Evolutionary conservation across 768 basidiomycete genomes (phyloP), one percentile per base, ranked within the genome.

Genomic region (Asterophora parasitica): DNA sequence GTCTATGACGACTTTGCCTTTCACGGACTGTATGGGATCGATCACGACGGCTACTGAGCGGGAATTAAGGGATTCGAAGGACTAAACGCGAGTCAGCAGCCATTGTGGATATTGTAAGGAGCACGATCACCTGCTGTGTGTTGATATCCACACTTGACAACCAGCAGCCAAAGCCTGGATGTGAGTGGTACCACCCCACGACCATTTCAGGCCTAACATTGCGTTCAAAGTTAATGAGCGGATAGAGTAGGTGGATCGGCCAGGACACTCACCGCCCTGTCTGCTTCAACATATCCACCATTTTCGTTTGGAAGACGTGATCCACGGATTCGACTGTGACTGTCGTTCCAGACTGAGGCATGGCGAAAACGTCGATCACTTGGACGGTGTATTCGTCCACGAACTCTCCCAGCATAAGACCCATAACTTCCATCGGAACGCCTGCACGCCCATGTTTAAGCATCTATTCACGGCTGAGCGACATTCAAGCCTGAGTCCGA

Each of bases 341-440:
- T 0, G 92, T 94, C 13, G 95, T 98, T 52, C 95, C 95, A 12
- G 91, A 92, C 59, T 97, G 95, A 38, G 95, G 95, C 95, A 98
- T 97, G 37, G 95, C 95, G 59, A 97, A 98, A 52, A 97, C 95
- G 63, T 98, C 95, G 65, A 94, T 85, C 35, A 92, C 88, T 67
- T 92, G 85, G 38, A 95, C 83, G 4, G 87, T 88, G 74, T 95
- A 95, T 63, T 98, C 96, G 72, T 99, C 96, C 39, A 98, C 91
- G 57, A 98, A 98, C 65, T 96, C 93, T 11, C 95, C 94, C 17
- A 98, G 77, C 91, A 97, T 94, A 32, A 93, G 81, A 52, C 91
- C 90, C 95, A 99, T 98, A 56, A 98, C 95, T 71, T 99, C 96
- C 89, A 98, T 93, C 7, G 96, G 96, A 20, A 99, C 96, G 50